Base-by-base conservation (phyloP, 2,329 filamentous ascomycete genomes). In the Apiospora marii region DNA sequence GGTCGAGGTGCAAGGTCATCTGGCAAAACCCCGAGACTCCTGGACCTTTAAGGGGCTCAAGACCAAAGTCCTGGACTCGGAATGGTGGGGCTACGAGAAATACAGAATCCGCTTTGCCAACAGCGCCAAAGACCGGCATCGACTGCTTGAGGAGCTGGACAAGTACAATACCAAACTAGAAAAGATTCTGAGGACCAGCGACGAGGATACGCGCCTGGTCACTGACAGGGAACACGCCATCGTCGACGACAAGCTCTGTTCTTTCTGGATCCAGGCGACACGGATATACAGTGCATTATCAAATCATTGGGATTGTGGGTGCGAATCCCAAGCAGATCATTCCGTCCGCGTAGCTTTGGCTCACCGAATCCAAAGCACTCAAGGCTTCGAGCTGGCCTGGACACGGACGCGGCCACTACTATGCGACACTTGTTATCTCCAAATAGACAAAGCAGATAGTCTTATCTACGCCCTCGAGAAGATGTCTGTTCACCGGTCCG, bases 81-180 rank as follows among this genome's bases (percentile, higher is more conserved):
- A 58, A 8, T 58, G 51, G 51, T 58, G 51, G 51, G 51, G 51
- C 8, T 58, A 58, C 24, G 24, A 30, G 24, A 58, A 58, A 6
- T 58, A 58, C 51, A 58, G 51, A 16, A 34, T 58, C 24, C 51
- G 51, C 4, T 58, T 58, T 30, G 51, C 51, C 13, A 58, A 58
- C 51, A 27, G 24, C 24, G 51, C 51, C 13, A 30, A 58, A 30
- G 51, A 30, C 12, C 24, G 51, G 8, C 51, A 58, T 14, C 51
- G 24, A 30, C 5, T 58, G 14, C 51, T 58, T 14, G 51, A 58
- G 12, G 51, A 58, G 4, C 14, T 58, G 16, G 51, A 58, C 4
- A 30, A 6, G 27, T 58, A 30, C 51, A 58, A 58, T 14, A 30
- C 4, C 24, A 30, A 58, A 2, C 51, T 58, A 4, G 51, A 58